phyloP scores from a whole-genome alignment of 169 alveolate genomes.

The Cryptosporidium bovis region DNA sequence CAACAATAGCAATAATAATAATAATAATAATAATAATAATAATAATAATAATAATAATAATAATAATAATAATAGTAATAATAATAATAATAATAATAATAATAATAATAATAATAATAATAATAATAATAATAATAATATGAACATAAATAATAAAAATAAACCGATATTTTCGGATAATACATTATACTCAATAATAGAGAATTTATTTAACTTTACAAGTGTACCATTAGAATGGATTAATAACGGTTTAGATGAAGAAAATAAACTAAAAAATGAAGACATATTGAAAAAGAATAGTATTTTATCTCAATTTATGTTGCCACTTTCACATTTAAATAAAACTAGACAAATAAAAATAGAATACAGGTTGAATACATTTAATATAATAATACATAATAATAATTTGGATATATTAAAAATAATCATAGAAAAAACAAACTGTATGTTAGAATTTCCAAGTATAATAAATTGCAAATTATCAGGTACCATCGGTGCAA shows the following conservation, averaged over 20 bases:
- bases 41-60: no score
- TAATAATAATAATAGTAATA: background rate
- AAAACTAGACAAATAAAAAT: slow-evolving; percentile 25
- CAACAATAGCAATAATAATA: background rate
- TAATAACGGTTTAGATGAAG: slow-evolving; percentile 18
- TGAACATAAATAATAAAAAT: background rate
- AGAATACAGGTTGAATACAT: slow-evolving; percentile 26
- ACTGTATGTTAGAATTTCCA: slow-evolving; percentile 16
- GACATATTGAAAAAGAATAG: background rate
- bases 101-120: background rate
- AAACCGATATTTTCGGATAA: slow-evolving; percentile 9
- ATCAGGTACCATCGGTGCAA: slow-evolving; percentile 36
- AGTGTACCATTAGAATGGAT: slow-evolving; percentile 53
- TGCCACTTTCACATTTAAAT: slow-evolving; percentile 17
- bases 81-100: background rate
- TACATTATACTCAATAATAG: slow-evolving; percentile 22
- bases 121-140: background rate
- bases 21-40: background rate
- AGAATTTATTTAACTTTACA: slow-evolving; percentile 9
- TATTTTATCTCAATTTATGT: slow-evolving; percentile 2
- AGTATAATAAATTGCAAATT: slow-evolving; percentile 22
- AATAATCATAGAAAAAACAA: slow-evolving; percentile 26
- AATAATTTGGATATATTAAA: slow-evolving; percentile 35
- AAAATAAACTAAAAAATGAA: background rate
- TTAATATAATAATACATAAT: slow-evolving; percentile 60